Base-by-base conservation (phyloP, 352 stramenopile species). In the Pythium coloratum region DNA sequence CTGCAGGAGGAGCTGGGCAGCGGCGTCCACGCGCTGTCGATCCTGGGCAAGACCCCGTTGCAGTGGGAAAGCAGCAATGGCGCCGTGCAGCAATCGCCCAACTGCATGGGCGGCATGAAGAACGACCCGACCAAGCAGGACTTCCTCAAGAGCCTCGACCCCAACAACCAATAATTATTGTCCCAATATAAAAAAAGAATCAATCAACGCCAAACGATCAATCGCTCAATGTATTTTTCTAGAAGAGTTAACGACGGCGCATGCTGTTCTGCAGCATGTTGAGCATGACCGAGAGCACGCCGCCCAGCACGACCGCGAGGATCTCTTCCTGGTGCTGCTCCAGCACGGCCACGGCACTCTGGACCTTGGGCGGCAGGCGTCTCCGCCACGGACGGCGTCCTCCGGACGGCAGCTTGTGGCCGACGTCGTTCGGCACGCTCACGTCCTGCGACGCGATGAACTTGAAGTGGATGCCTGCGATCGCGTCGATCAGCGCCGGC, bases 11-110 rank as follows among this genome's bases (percentile, higher is more conserved):
- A 98, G 72, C 73, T 98, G 32, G 75, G 88, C 36, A 76, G 74
- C 6, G 84, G 82, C 55, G 92, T 99, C 6, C 96, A 99, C 77
- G 95, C 96, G n/a, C 77, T 99, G 6, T 96, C 83, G 18, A 98
- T 99, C 66, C 73, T 97, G 51, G 92, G 93, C 72, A 98, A 98
- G 74, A 98, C 94, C 50, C 93, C 94, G 0, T 76, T 80, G 47
- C 94, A 99, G 72, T 98, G 94, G 94, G 72, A 76, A n/a, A 32
- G 24, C 9, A 70, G 67, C 56, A 89, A 74, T 56, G 73, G 65
- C 60, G 54, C 59, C 2, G 75, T 93, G 46, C 76, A 84, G 61
- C 66, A 81, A 26, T 95, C 87, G 56, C 87, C 87, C 20, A 88
- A 78, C 62, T 95, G 87, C 60, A 67, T 77, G 26, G 87, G 84